Evolutionary conservation across 164 flowering plant species (phyloP).

Genomic region (Annona squamosa): DNA sequence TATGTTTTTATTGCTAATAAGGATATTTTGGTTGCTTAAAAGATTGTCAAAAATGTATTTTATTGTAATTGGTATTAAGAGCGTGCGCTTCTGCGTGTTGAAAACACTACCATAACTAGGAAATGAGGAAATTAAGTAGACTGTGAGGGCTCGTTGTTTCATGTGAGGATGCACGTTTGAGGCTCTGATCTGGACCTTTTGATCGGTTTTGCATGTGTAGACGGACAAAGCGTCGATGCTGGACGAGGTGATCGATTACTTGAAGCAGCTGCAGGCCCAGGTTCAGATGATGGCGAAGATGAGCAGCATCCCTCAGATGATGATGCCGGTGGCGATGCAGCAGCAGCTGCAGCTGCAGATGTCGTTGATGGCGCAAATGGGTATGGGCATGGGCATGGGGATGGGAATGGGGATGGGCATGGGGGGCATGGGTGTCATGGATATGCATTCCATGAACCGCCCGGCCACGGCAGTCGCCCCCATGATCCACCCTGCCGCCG

Average conservation of each 20-base stretch:
- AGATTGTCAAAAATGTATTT: too few species aligned
- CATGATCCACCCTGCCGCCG: conserved; percentile 32
- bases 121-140: too few species aligned
- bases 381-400: conserved; percentile 53
- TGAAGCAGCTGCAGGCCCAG: conserved; percentile 82
- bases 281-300: conserved; percentile 55
- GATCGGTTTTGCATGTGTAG: conserved; percentile 22
- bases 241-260: conserved; percentile 82
- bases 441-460: conserved; percentile 34
- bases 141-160: neutral
- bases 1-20: too few species aligned
- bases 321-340: conserved; percentile 66
- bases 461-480: conserved; percentile 29
- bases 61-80: too few species aligned
- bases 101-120: too few species aligned
- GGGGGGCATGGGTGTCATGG: conserved; percentile 47
- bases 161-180: neutral
- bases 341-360: conserved; percentile 78
- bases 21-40: too few species aligned
- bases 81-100: too few species aligned
- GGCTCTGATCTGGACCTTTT: neutral
- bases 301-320: conserved; percentile 52
- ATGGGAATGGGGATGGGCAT: conserved; percentile 43
- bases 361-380: conserved; percentile 61
- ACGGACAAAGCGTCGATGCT: conserved; percentile 90